A percentile compares a stretch with the other conserved stretches of the same genome.
Conservation (phyloP, 1,284 basidiomycete genomes). For the Bjerkandera adusta region DNA sequence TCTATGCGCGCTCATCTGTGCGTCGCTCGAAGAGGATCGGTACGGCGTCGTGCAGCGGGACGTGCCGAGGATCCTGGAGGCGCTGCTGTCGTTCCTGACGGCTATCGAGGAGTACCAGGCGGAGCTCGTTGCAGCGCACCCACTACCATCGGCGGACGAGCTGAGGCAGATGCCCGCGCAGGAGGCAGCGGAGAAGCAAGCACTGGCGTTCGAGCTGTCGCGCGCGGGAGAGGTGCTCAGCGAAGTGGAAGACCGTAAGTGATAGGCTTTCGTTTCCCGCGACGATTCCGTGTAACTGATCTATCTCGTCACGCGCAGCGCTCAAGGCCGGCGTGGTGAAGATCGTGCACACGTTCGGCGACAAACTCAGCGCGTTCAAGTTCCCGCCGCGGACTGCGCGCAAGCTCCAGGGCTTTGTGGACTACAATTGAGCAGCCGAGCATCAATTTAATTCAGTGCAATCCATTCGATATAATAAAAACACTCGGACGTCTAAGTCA, state of each 20-base stretch:
- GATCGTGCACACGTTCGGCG: constrained; percentile 73
- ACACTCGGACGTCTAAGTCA: background rate
- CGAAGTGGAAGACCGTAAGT: constrained; percentile 61
- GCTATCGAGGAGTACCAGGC: constrained; percentile 63
- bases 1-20: constrained; percentile 64
- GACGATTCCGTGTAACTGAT: constrained; percentile 11
- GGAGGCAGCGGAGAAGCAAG: constrained; percentile 33
- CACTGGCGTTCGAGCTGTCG: constrained; percentile 41
- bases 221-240: constrained; percentile 53
- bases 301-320: constrained; percentile 38
- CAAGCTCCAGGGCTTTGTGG: constrained; percentile 70
- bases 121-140: constrained; percentile 40
- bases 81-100: constrained; percentile 61
- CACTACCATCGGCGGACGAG: constrained; percentile 36
- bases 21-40: constrained; percentile 75
- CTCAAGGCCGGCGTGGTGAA: constrained; percentile 65
- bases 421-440: constrained; percentile 40
- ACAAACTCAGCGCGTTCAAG: constrained; percentile 73
- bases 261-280: constrained; percentile 3
- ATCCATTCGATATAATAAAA: background rate
- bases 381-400: constrained; percentile 65
- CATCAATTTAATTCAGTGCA: background rate
- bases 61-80: constrained; percentile 78
- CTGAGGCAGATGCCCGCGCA: constrained; percentile 25
- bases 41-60: constrained; percentile 84